These are phyloP conservation scores for Cytospora leucostoma DNA, from an alignment of 2,329 filamentous ascomycete species.

Conservation along the genomic window DNA sequence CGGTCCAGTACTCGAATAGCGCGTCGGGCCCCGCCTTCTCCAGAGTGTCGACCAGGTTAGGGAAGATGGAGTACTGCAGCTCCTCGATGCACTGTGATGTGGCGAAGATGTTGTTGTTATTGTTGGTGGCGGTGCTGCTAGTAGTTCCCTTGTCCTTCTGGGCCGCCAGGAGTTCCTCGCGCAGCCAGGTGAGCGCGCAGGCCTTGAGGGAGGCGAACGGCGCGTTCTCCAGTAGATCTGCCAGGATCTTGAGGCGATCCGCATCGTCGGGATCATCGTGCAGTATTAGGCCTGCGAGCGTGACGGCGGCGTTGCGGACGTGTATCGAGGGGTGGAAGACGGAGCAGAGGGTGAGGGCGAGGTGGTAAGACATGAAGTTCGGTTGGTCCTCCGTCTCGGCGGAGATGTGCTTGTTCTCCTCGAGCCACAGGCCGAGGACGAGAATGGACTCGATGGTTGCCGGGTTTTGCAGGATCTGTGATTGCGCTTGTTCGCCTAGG, in stretches of 20 bases:
- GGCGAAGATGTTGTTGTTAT: conserved; percentile 47
- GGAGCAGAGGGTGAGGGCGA: conserved; percentile 57
- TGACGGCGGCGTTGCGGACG: conserved; percentile 56
- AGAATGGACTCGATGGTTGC: conserved; percentile 62
- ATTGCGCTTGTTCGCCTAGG: conserved; percentile 52
- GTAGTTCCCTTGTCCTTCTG: conserved; percentile 30
- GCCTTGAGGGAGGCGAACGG: conserved; percentile 63
- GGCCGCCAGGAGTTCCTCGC: conserved; percentile 60
- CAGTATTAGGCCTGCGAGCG: conserved; percentile 54
- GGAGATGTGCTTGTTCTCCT: conserved; percentile 50
- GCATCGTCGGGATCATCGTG: conserved; percentile 62
- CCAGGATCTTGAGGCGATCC: conserved; percentile 61
- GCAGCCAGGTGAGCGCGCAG: conserved; percentile 63
- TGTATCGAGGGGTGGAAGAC: conserved; percentile 58
- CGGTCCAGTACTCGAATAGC: conserved; percentile 53
- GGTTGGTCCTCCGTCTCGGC: conserved; percentile 31
- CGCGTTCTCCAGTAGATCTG: conserved; percentile 67
- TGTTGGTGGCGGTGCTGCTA: conserved; percentile 33
- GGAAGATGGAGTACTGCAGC: conserved; percentile 64
- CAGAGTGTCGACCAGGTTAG: conserved; percentile 50
- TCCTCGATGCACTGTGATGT: conserved; percentile 57
- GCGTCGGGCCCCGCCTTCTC: conserved; percentile 39
- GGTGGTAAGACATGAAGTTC: conserved; percentile 62
- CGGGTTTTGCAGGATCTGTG: conserved; percentile 49
- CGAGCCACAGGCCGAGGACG: conserved; percentile 60